Conservation (phyloP, 2,329 filamentous ascomycete genomes). For the Trichoderma lentiforme region DNA sequence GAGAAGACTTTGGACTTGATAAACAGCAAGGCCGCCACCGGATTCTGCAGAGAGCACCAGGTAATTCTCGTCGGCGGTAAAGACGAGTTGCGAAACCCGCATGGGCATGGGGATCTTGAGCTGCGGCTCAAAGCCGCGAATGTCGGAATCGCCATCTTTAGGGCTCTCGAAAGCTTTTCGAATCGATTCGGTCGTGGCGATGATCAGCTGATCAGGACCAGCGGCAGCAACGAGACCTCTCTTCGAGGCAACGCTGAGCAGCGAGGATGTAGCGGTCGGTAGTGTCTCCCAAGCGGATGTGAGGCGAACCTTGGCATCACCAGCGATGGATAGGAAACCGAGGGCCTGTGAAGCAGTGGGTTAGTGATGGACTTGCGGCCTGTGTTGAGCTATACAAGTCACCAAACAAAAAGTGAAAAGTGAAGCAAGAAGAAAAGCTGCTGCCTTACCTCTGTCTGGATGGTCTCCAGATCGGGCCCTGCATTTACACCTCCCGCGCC, state of each 20-base stretch:
- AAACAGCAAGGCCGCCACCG: slow-evolving; percentile 79
- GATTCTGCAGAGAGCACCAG: slow-evolving; percentile 78
- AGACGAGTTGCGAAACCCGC: slow-evolving; percentile 82
- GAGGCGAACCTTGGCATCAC: slow-evolving; percentile 79
- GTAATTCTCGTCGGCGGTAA: slow-evolving; percentile 84
- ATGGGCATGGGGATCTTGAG: slow-evolving; percentile 68
- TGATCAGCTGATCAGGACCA: slow-evolving; percentile 72
- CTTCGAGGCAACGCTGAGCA: slow-evolving; percentile 77
- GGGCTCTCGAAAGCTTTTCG: slow-evolving; percentile 68
- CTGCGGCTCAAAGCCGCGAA: slow-evolving; percentile 70
- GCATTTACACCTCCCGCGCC: slow-evolving; percentile 37
- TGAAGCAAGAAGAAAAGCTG: background rate
- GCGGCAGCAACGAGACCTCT: slow-evolving; percentile 84
- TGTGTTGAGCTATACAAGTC: background rate
- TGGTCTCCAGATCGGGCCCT: slow-evolving; percentile 69
- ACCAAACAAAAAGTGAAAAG: background rate
- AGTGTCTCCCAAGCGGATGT: slow-evolving; percentile 74
- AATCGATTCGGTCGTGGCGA: slow-evolving; percentile 74
- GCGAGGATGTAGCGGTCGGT: slow-evolving; percentile 73
- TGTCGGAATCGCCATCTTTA: slow-evolving; percentile 59
- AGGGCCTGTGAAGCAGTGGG: slow-evolving; percentile 50
- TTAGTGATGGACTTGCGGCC: background rate
- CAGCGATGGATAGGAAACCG: slow-evolving; percentile 75
- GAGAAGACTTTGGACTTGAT: slow-evolving; percentile 67
- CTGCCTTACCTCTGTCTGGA: slow-evolving; percentile 69